Percentiles rank a stretch among this genome's conserved stretches.
phyloP scores from a whole-genome alignment of 441 rosid genomes.

The Omphalea diandra region DNA sequence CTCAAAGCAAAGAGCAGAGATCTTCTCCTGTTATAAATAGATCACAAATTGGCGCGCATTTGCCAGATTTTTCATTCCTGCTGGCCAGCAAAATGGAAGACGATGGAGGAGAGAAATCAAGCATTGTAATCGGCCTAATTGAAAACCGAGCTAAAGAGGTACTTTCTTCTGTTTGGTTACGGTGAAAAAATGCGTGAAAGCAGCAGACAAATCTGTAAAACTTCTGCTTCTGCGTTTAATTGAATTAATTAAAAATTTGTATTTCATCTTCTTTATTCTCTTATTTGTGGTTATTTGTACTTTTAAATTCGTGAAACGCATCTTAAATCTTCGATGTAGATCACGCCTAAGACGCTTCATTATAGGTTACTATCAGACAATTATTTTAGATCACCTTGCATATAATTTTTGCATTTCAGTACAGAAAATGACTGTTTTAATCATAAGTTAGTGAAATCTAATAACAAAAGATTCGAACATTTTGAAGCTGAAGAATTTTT shows the following conservation, averaged over 20 bases:
- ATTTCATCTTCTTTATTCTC: neutral
- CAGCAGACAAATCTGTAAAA: neutral
- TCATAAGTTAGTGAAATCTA: neutral
- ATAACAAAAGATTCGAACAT: neutral
- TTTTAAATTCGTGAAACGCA: neutral
- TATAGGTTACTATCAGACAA: neutral
- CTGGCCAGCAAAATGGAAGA: constrained; percentile 65
- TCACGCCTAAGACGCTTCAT: neutral
- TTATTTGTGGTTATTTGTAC: neutral
- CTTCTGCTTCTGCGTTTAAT: too few species aligned
- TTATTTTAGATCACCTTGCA: neutral
- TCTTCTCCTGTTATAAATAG: constrained; percentile 17
- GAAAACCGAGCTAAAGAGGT: constrained; percentile 99
- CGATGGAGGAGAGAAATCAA: constrained; percentile 81
- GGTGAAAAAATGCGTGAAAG: constrained; percentile 29
- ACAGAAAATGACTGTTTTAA: neutral
- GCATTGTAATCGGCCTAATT: constrained; percentile 77
- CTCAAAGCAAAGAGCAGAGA: neutral
- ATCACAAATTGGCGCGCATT: constrained; percentile 40
- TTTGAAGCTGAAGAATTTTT: neutral
- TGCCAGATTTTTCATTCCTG: constrained; percentile 8
- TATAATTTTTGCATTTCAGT: neutral
- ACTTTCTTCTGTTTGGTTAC: constrained; percentile 25
- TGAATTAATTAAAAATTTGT: too few species aligned
- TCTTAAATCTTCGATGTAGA: neutral